Evolutionary conservation across 176 grass and related monocot genomes (phyloP), one percentile per base, ranked within the genome.

Genomic region (Dactylis glomerata): DNA sequence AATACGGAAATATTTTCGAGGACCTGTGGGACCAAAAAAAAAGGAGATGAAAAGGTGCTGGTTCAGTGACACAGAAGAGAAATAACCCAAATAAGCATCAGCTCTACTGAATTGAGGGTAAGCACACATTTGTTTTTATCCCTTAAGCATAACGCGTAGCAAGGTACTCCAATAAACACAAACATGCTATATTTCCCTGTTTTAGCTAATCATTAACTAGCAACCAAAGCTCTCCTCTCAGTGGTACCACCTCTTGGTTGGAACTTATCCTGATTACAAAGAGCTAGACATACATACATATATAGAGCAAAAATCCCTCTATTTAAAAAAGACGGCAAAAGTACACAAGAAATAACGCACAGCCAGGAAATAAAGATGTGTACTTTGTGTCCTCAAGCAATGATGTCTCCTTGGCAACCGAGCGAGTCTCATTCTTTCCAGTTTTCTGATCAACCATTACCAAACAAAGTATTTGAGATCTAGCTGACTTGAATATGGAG

Each of bases 301-400:
- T 14, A 56, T 57, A 71, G 22, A 28, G 52, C 8, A 72, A 70
- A 82, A 30, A n/a, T n/a, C n/a, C 22, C 15, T 9, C 5, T 20
- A n/a, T 47, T 5, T 59, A 32, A 15, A 68, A 56, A 50, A 77
- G 13, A 68, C 19, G 63, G 56, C 19, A 77, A 57, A 67, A 30
- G 10, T n/a, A 76, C 6, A 32, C 14, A 79, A 57, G 38, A 61
- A 57, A 70, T 33, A 51, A 76, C 3, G 16, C 41, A 80, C 16
- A 45, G 10, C 51, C 27, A 82, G 51, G 24, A 76, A 79, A 86
- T 26, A 82, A 69, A 83, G 41, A 5, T 68, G 44, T 68, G 20
- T 89, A 92, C 90, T 75, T 89, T 27, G 68, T 62, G 69, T 83
- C 83, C 34, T 89, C 66, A 1, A 79, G 75, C 75, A 81, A 70